These are phyloP conservation scores for Neofusicoccum laricinum DNA, from an alignment of 2,329 filamentous ascomycete species.

Conservation along the genomic window DNA sequence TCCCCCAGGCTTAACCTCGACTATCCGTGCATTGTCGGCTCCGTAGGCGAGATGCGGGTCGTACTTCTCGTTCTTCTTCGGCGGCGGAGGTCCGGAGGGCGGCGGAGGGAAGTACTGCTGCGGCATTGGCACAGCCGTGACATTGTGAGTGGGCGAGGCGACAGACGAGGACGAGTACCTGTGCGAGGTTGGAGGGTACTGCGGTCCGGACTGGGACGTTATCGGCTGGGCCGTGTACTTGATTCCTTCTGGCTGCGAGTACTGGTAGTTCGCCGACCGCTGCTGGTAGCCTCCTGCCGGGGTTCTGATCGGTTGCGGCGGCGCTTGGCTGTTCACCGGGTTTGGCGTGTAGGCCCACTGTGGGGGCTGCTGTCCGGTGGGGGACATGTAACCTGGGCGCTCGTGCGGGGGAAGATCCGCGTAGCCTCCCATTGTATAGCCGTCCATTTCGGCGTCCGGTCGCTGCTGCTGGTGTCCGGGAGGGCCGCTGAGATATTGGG, in stretches of 20 bases:
- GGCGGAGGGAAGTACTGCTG: slow-evolving; percentile 18
- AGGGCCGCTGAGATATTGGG: neutral
- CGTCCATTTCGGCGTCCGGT: slow-evolving; percentile 17
- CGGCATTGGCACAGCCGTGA: slow-evolving; percentile 26
- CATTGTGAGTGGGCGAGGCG: neutral
- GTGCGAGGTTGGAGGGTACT: slow-evolving; percentile 15
- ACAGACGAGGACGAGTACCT: slow-evolving; percentile 3
- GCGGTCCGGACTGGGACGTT: slow-evolving; percentile 20
- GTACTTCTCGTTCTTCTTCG: slow-evolving; percentile 22
- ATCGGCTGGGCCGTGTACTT: slow-evolving; percentile 44
- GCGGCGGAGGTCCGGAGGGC: slow-evolving; percentile 19
- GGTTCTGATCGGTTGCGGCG: slow-evolving; percentile 5
- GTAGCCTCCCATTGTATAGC: slow-evolving; percentile 45
- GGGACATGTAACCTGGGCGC: slow-evolving; percentile 37
- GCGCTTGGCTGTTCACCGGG: slow-evolving; percentile 24
- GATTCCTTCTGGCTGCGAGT: slow-evolving; percentile 41
- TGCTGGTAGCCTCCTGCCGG: slow-evolving; percentile 20
- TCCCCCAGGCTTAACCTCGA: slow-evolving; percentile 42
- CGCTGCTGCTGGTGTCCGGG: neutral
- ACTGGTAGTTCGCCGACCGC: slow-evolving; percentile 31
- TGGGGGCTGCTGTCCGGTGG: slow-evolving; percentile 21
- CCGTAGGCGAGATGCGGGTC: slow-evolving; percentile 23
- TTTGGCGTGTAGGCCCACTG: slow-evolving; percentile 29
- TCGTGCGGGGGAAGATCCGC: slow-evolving; percentile 44
- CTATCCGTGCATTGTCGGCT: slow-evolving; percentile 27